Evolutionary conservation across 345 rosid species (phyloP), one percentile per base, ranked within the genome.

Genomic region (Aquilaria yunnanensis): DNA sequence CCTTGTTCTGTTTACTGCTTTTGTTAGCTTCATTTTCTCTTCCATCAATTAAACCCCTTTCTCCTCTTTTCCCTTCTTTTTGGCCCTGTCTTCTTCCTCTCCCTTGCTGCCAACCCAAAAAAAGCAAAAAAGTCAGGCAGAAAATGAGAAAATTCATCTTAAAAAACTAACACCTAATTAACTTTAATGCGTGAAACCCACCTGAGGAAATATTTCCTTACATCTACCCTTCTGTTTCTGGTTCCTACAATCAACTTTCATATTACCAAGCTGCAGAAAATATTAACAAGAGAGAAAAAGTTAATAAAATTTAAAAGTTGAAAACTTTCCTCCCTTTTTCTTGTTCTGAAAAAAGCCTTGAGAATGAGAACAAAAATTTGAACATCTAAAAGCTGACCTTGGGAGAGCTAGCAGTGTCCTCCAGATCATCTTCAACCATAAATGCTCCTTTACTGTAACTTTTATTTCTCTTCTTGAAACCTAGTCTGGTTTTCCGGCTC

Each of bases 321-420:
- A 23, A 23, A 23, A 23, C 23, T 23, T 23, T 23, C 23, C 23
- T 23, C 23, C 23, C 23, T 23, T 23, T 23, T 23, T 23, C 23
- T 23, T 23, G 23, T 23, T 23, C 23, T 23, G 23, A 23, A 23
- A 23, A 23, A 23, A 23, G 23, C 23, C 23, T 23, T 23, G 23
- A 23, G 23, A 23, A 23, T 37, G 43, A 37, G 43, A 37, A 37
- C 7, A 37, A 37, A 37, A 2, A 9, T 37, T 37, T 5, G 43
- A 37, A 9, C 43, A 5, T 37, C 8, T 37, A 37, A 37, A 3
- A 77, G 12, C 85, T 82, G 34, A 73, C 59, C 41, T 65, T 71
- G 55, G 90, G 85, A 66, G 85, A 82, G 57, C 68, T 70, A 53
- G 90, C 90, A 49, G 90, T 85, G 31, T 85, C 90, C 70, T 76